Base-by-base conservation (phyloP, 208 protist genomes). In the Trypanosoma vivax region DNA sequence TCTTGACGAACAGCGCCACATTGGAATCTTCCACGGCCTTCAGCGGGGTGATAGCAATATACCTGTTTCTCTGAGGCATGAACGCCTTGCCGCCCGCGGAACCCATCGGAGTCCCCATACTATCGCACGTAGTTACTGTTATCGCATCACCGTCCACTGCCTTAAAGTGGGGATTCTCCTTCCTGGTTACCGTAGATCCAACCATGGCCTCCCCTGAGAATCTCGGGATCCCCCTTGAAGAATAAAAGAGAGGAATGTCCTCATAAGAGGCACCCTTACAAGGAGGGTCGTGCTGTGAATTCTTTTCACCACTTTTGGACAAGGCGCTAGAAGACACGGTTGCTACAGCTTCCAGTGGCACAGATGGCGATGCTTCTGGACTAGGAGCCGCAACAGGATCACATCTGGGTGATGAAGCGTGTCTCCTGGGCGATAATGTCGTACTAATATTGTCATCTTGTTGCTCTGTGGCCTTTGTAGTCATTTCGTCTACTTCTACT, bases 241-340 rank as follows among this genome's bases (percentile, higher is more conserved):
- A 92, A 68, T 92, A 95, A 57, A 95, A 95, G 18, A 70, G 82
- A 2, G 89, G 89, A 37, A 95, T 93, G 21, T 84, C 73, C 4
- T 80, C 67, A 53, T 79, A 79, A 41, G 71, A 72, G 9, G 74
- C 79, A 13, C 14, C 9, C 2, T 29, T 25, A 7, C 3, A 16
- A 31, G 28, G 16, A 50, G 35, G 11, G 50, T 25, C 25, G 51
- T 48, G 40, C 18, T 27, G 49, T 30, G 11, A n/a, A 13, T 4
- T n/a, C n/a, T n/a, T n/a, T n/a, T n/a, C n/a, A n/a, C n/a, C n/a
- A n/a, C n/a, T n/a, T n/a, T n/a, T n/a, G n/a, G n/a, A n/a, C n/a
- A n/a, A n/a, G n/a, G n/a, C n/a, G n/a, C n/a, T 35, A 30, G 21
- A 33, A 28, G 33, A 63, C 29, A 23, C 42, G 24, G 21, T 45